Conservation (phyloP, 768 basidiomycete species). For the Hysterangium stoloniferum region DNA sequence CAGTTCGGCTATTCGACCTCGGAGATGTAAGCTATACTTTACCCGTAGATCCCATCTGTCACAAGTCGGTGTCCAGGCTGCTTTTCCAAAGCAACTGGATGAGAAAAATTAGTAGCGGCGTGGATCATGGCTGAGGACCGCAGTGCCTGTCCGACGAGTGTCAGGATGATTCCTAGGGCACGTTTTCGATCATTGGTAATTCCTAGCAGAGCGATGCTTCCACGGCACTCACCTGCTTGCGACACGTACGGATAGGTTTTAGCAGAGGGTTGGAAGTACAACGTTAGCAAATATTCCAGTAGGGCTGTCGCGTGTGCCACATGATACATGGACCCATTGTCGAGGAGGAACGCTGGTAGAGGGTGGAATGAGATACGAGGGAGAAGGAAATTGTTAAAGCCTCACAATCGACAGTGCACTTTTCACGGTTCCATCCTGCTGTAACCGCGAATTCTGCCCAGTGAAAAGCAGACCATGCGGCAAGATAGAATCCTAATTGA, state of each 20-base stretch:
- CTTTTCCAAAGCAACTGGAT: slow-evolving; percentile 74
- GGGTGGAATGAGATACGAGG: slow-evolving; percentile 2
- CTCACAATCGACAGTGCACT: slow-evolving; percentile 90
- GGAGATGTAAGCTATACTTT: slow-evolving; percentile 23
- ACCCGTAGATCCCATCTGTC: slow-evolving; percentile 86
- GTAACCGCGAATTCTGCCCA: slow-evolving; percentile 93
- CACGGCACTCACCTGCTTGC: slow-evolving; percentile 39
- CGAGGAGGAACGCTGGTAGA: slow-evolving; percentile 76
- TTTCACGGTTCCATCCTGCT: slow-evolving; percentile 90
- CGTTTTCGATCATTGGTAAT: slow-evolving; percentile 12
- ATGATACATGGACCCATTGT: slow-evolving; percentile 84
- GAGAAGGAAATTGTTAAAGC: slow-evolving; percentile 14
- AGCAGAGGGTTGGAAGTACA: slow-evolving; percentile 56
- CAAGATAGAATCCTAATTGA: slow-evolving; percentile 77
- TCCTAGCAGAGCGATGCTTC: slow-evolving; percentile 11
- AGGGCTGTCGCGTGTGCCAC: slow-evolving; percentile 74
- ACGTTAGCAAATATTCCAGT: slow-evolving; percentile 66
- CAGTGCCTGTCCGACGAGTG: slow-evolving; percentile 64
- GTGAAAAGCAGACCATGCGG: slow-evolving; percentile 83
- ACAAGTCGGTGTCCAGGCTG: slow-evolving; percentile 70
- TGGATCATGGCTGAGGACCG: slow-evolving; percentile 95
- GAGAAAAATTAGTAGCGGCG: slow-evolving; percentile 89
- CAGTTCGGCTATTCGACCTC: slow-evolving; percentile 10
- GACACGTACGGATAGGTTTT: slow-evolving; percentile 58
- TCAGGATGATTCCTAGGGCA: slow-evolving; percentile 51